A percentile compares a stretch with the other conserved stretches of the same genome.
These are phyloP conservation scores for Annulohypoxylon nitens DNA, from an alignment of 495 filamentous ascomycete genomes.

Conservation along the genomic window DNA sequence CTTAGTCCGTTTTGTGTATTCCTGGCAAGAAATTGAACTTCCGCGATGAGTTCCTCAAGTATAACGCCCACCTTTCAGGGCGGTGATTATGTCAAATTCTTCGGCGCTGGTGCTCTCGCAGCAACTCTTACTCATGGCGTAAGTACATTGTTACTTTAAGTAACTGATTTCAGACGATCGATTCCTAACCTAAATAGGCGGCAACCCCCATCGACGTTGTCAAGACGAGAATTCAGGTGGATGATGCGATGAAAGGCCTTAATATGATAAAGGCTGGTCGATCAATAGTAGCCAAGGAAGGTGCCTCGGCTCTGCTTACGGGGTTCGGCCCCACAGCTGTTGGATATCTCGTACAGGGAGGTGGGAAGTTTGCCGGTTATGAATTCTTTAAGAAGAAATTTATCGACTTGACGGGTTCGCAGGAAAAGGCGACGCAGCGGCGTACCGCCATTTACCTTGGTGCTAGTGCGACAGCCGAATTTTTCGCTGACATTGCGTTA, in stretches of 20 bases:
- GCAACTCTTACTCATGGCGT: slow-evolving; percentile 87
- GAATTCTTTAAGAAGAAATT: slow-evolving; percentile 84
- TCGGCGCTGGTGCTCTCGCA: slow-evolving; percentile 86
- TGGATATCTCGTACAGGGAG: slow-evolving; percentile 82
- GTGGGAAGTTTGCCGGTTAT: slow-evolving; percentile 83
- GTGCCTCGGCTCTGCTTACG: slow-evolving; percentile 78
- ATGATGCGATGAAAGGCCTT: slow-evolving; percentile 78
- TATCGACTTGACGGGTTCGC: slow-evolving; percentile 73
- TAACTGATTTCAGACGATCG: slow-evolving; percentile 19
- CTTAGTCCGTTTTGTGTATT: neutral
- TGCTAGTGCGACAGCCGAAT: slow-evolving; percentile 78
- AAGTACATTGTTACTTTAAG: slow-evolving; percentile 70
- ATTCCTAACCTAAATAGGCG: slow-evolving; percentile 54
- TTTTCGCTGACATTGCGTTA: slow-evolving; percentile 82
- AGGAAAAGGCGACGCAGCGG: slow-evolving; percentile 74
- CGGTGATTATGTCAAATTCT: slow-evolving; percentile 74
- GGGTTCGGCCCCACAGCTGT: slow-evolving; percentile 80
- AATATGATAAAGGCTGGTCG: slow-evolving; percentile 79
- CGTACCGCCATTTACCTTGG: slow-evolving; percentile 81
- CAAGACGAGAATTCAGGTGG: slow-evolving; percentile 84
- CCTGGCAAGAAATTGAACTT: neutral
- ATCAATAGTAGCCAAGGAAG: slow-evolving; percentile 77
- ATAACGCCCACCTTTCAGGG: slow-evolving; percentile 49
- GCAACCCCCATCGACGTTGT: slow-evolving; percentile 64
- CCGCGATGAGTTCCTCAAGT: slow-evolving; percentile 35